These are phyloP conservation scores for Talaromyces adpressus DNA, from an alignment of 495 filamentous ascomycete genomes.

Conservation along the genomic window DNA sequence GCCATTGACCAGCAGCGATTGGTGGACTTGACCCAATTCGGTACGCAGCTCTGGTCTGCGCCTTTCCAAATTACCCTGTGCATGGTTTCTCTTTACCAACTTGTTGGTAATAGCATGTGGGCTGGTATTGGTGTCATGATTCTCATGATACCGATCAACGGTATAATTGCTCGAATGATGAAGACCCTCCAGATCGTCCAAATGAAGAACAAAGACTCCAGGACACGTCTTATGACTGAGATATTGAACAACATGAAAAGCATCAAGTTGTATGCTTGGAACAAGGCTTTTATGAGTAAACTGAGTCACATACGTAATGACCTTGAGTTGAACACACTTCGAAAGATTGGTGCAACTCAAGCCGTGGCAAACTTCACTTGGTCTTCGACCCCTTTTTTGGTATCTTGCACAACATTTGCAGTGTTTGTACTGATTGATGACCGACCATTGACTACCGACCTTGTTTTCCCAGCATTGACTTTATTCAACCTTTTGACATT, in stretches of 20 bases:
- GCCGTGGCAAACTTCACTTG: slow-evolving; percentile 96
- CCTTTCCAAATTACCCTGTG: slow-evolving; percentile 95
- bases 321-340: slow-evolving; percentile 86
- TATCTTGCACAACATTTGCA: slow-evolving; percentile 93
- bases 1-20: slow-evolving; percentile 94
- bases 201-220: slow-evolving; percentile 98
- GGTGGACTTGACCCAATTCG: slow-evolving; percentile 91
- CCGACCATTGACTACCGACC: slow-evolving; percentile 78
- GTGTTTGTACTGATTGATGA: slow-evolving; percentile 84
- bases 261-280: slow-evolving; percentile 99
- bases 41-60: slow-evolving; percentile 90
- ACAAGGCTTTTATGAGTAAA: slow-evolving; percentile 93
- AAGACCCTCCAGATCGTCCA: slow-evolving; percentile 90
- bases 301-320: slow-evolving; percentile 93
- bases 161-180: slow-evolving; percentile 85
- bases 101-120: slow-evolving; percentile 89
- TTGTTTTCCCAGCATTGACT: slow-evolving; percentile 91
- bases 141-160: slow-evolving; percentile 95
- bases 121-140: slow-evolving; percentile 97
- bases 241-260: slow-evolving; percentile 99
- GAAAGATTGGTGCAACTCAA: slow-evolving; percentile 91
- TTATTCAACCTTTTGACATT: slow-evolving; percentile 93
- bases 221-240: slow-evolving; percentile 91
- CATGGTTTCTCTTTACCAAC: slow-evolving; percentile 90
- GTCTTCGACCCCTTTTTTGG: slow-evolving; percentile 98